Evolutionary conservation across 768 basidiomycete species (phyloP).

Genomic region (Clavaria fumosa): DNA sequence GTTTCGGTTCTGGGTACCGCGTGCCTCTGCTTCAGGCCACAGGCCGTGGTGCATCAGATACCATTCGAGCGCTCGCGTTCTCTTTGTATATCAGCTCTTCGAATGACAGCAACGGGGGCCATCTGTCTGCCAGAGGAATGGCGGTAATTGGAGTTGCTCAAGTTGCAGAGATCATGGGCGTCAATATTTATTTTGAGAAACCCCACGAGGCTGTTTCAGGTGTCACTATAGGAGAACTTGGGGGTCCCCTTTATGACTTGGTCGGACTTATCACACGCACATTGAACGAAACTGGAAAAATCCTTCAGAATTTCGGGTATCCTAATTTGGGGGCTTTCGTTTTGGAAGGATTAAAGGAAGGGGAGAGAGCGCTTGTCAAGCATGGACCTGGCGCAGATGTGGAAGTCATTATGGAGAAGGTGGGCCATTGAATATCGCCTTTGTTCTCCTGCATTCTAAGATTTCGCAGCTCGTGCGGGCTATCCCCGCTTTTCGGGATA

Average conservation of each 20-base stretch:
- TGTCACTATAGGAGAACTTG: slow-evolving; percentile 57
- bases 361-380: slow-evolving; percentile 19
- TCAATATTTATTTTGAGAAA: slow-evolving; percentile 53
- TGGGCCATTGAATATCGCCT: slow-evolving; percentile 17
- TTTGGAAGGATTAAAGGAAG: slow-evolving; percentile 46
- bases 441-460: not conserved
- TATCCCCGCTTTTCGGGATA: slow-evolving; percentile 74
- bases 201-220: slow-evolving; percentile 56
- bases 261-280: slow-evolving; percentile 49
- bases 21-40: slow-evolving; percentile 54
- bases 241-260: slow-evolving; percentile 58
- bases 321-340: slow-evolving; percentile 63
- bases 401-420: slow-evolving; percentile 51
- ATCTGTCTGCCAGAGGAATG: slow-evolving; percentile 58
- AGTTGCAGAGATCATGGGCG: slow-evolving; percentile 60
- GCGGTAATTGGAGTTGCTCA: slow-evolving; percentile 31
- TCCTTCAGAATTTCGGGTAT: slow-evolving; percentile 45
- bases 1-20: slow-evolving; percentile 75
- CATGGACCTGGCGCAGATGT: slow-evolving; percentile 23
- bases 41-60: slow-evolving; percentile 73
- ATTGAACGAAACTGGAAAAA: slow-evolving; percentile 57
- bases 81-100: slow-evolving; percentile 55
- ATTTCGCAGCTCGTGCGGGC: slow-evolving; percentile 49
- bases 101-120: slow-evolving; percentile 36
- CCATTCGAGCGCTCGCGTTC: slow-evolving; percentile 60